Base-by-base conservation (phyloP, 495 filamentous ascomycete species). In the Penicillium samsonianum region DNA sequence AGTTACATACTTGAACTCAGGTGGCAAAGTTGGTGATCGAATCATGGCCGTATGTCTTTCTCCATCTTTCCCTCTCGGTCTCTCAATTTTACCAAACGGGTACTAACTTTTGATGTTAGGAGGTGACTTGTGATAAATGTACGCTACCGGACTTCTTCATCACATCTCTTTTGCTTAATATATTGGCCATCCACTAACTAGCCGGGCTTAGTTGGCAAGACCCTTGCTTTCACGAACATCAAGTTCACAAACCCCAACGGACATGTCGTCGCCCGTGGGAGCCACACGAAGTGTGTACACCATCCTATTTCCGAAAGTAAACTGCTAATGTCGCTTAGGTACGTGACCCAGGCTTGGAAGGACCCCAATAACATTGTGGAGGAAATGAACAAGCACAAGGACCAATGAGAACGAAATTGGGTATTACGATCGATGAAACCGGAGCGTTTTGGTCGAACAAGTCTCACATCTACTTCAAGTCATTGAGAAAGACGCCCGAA, bases 1-100 rank as follows among this genome's bases (percentile, higher is more conserved):
- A 93, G 92, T 98, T n/a, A 95, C 93, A 1, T 98, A 96, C 68
- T 71, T 98, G 20, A 88, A 75, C 55, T 86, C 88, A 22, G 94
- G 94, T 10, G 94, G 92, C 17, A 88, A 84, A 64, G 75, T 92
- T 0, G 93, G 92, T 1, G 88, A 97, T 67, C 85, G 74, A 8
- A 79, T 98, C 50, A 72, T 78, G 46, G 94, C 84, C 14, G 80
- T 82, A 72, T 48, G 75, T 73, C 6, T 37, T 5, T 7, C 50
- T 23, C 28, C 16, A 3, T 38, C 35, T 38, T 8, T 40, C 48
- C 19, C 23, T 19, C 22, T 25, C 43, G 10, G 11, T 20, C 23
- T 35, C 19, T 17, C 30, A 41, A 51, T 23, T 22, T 7, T 14
- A 33, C 6, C 12, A 42, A 33, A 38, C 40, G 35, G 10, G 42